Conservation (phyloP, 257 asterid genomes). For the Solanum bulbocastanum region DNA sequence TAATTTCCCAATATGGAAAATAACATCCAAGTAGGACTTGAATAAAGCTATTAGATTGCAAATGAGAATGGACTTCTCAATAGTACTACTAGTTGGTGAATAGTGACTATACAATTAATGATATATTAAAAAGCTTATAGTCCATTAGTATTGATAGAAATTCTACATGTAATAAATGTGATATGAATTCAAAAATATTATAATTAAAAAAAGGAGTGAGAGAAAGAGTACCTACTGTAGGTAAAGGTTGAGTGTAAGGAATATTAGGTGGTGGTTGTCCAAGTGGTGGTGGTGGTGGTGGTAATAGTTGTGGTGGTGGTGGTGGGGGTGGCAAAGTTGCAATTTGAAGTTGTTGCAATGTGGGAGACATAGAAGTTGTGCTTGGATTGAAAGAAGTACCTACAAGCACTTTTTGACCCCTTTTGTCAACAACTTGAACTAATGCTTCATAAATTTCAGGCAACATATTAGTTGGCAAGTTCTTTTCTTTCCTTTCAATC, state of each 20-base stretch:
- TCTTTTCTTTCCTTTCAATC: conserved; percentile 56
- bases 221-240: conserved; percentile 50
- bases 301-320: neutral
- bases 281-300: conserved; percentile 4
- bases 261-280: neutral
- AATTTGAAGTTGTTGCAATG: conserved; percentile 24
- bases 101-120: neutral
- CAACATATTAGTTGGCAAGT: conserved; percentile 78
- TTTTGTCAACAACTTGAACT: conserved; percentile 59
- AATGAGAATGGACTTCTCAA: neutral
- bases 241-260: conserved; percentile 28
- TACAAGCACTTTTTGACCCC: conserved; percentile 12
- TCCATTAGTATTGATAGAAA: neutral
- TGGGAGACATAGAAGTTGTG: conserved; percentile 18
- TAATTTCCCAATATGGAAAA: neutral
- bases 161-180: neutral
- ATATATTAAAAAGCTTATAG: neutral
- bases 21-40: neutral
- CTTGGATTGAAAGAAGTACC: neutral
- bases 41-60: neutral
- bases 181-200: neutral
- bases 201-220: neutral
- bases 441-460: conserved; percentile 65
- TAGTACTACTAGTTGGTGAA: neutral
- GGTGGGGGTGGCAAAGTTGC: conserved; percentile 20